phyloP scores from a whole-genome alignment of 1,284 basidiomycete species.

The Leccinum proximum region DNA sequence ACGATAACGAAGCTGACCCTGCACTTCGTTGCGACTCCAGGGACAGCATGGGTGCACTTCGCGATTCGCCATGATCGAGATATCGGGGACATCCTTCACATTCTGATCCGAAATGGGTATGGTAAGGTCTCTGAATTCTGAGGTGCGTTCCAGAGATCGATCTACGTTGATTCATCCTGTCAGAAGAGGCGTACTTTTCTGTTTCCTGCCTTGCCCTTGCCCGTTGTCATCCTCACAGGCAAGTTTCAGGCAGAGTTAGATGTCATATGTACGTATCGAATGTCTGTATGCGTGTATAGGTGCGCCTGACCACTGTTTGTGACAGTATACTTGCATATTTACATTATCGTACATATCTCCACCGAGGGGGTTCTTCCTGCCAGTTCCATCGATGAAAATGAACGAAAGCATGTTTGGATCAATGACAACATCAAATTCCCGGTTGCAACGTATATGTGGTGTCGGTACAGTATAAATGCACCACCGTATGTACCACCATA shows the following conservation, averaged over 20 bases:
- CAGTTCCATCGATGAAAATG: not conserved
- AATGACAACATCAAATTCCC: not conserved
- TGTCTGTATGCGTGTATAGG: not conserved
- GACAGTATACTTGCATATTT: not conserved
- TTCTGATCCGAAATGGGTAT: not conserved
- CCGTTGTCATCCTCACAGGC: not conserved
- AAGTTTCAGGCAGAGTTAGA: not conserved
- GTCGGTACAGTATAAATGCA: not conserved
- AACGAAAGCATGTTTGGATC: not conserved
- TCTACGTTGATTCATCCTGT: not conserved
- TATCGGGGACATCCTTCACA: not conserved
- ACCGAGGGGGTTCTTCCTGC: not conserved
- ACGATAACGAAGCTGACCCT: not conserved
- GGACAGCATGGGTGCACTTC: not conserved
- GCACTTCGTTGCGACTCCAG: not conserved
- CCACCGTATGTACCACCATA: not conserved
- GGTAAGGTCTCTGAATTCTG: not conserved
- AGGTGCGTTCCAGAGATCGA: not conserved
- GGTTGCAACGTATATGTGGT: not conserved
- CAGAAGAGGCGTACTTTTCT: not conserved
- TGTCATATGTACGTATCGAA: not conserved
- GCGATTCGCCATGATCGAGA: not conserved
- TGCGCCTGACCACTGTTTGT: not conserved
- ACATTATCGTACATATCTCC: not conserved
- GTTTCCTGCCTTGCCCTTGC: not conserved